Percentiles rank a stretch among this genome's conserved stretches.
Evolutionary conservation across 1,139 yeast species (phyloP).

Genomic region (Hemisphaericaspora lyxosophila): DNA sequence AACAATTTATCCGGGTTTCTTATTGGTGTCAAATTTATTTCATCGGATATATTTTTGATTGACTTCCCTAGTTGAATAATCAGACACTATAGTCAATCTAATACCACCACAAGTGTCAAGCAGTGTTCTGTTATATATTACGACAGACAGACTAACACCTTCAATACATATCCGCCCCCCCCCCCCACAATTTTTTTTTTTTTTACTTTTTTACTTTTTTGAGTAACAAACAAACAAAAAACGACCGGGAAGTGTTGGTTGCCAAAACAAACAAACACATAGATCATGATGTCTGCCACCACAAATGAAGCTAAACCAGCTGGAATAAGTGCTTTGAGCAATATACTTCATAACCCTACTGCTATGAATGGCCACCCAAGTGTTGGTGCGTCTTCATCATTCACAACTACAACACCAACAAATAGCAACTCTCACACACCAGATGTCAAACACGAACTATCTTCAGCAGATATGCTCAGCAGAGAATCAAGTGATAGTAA

Average conservation of each 20-base stretch:
- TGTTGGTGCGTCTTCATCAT: neutral
- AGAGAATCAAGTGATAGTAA: conserved; percentile 5
- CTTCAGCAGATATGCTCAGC: neutral
- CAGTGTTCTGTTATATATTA: no score
- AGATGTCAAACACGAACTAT: neutral
- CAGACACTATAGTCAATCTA: no score
- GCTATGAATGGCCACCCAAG: neutral
- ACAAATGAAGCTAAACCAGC: neutral
- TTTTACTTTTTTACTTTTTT: no score
- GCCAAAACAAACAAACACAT: neutral
- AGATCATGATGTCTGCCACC: neutral
- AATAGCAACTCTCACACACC: conserved; percentile 1
- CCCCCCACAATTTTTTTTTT: neutral
- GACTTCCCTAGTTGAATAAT: no score
- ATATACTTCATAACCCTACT: neutral
- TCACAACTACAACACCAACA: conserved; percentile 6
- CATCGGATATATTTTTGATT: neutral
- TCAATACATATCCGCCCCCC: no score
- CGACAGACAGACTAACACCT: no score
- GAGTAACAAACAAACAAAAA: neutral
- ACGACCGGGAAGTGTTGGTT: neutral
- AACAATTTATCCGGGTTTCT: neutral
- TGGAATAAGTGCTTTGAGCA: neutral
- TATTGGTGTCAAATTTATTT: no score
- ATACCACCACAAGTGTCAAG: no score